Conservation (phyloP, 805 yeast species). For the Jamesozyma rosinii region DNA sequence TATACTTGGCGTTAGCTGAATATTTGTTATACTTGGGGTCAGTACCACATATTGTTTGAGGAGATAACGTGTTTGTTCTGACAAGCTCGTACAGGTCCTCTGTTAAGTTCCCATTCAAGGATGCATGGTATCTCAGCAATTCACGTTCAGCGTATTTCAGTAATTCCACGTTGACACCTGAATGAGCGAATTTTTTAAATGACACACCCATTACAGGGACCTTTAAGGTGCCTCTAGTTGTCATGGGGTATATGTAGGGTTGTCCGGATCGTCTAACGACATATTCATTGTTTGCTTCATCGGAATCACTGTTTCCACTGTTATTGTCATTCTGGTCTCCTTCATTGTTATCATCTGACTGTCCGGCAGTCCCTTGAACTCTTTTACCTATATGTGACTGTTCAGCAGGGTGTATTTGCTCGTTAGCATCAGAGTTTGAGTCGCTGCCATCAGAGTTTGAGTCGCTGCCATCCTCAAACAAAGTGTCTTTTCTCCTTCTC, state of each 20-base stretch:
- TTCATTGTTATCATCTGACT: neutral
- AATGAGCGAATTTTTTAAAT: constrained; percentile 10
- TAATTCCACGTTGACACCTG: constrained; percentile 11
- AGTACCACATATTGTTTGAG: constrained; percentile 11
- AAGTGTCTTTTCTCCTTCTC: neutral
- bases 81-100: constrained; percentile 23
- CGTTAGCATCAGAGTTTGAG: neutral
- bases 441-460: neutral
- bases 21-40: neutral
- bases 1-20: constrained; percentile 12
- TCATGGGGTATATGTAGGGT: neutral
- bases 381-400: too few relatives aligned
- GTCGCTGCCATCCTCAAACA: neutral
- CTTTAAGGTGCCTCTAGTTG: constrained; percentile 1
- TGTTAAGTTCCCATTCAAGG: constrained; percentile 21
- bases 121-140: constrained; percentile 13
- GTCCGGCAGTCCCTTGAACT: too few relatives aligned
- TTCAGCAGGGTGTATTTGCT: neutral
- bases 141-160: constrained; percentile 20
- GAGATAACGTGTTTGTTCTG: constrained; percentile 14
- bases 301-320: neutral
- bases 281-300: neutral
- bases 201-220: constrained; percentile 15
- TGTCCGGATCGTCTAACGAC: neutral
- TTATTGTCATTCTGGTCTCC: neutral